phyloP scores from a whole-genome alignment of 164 flowering plant species.

The Magnolia changhungtana region DNA sequence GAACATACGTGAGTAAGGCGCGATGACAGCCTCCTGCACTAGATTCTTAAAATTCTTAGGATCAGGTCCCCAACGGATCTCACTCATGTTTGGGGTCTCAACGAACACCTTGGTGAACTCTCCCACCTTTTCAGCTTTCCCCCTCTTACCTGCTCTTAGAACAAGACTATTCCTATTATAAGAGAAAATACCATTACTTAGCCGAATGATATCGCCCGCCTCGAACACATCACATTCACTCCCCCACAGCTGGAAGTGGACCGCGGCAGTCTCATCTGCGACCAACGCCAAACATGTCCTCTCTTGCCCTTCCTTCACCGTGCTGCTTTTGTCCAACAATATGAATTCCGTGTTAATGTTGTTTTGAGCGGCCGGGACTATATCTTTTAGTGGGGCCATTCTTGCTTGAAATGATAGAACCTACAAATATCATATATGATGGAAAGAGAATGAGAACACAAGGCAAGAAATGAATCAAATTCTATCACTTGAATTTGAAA shows the following conservation, averaged over 20 bases:
- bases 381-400: conserved; percentile 43
- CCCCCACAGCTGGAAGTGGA: conserved; percentile 82
- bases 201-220: conserved; percentile 53
- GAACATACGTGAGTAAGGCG: conserved; percentile 31
- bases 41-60: conserved; percentile 38
- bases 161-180: too few relatives aligned
- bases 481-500: background rate
- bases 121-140: conserved; percentile 62
- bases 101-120: conserved; percentile 61
- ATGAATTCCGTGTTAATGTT: conserved; percentile 63
- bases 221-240: conserved; percentile 58
- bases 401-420: conserved; percentile 3
- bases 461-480: background rate
- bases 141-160: conserved; percentile 13
- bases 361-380: conserved; percentile 71
- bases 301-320: conserved; percentile 29
- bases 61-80: conserved; percentile 62
- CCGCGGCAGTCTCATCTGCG: conserved; percentile 82
- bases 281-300: conserved; percentile 66
- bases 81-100: conserved; percentile 79
- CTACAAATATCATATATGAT: background rate
- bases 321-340: conserved; percentile 54
- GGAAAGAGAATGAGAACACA: background rate
- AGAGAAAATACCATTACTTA: conserved; percentile 53
- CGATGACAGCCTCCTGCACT: conserved; percentile 40